Evolutionary conservation across 805 yeast genomes (phyloP), one percentile per base, ranked within the genome.

Genomic region (Barnettozyma populi): DNA sequence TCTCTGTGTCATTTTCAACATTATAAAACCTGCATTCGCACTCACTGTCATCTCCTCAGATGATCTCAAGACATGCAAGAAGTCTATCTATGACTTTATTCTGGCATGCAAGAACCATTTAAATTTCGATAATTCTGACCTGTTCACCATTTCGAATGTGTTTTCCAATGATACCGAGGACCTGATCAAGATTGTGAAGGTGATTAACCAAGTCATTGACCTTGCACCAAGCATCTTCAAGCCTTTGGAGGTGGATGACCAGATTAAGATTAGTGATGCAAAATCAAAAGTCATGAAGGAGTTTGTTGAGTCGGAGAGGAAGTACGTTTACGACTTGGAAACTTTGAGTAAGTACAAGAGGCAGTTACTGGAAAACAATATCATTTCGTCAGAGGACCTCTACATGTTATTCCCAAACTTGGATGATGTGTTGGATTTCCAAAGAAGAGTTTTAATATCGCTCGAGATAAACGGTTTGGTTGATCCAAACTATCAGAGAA

Each of bases 251-350:
- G 44, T 52, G 6, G 63, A 62, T 21, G 63, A 63, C 39, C 57
- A 57, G 41, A 55, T 60, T 6, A 60, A 60, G 38, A 57, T 53
- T 14, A 66, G 73, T 10, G 88, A 81, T 59, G 74, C 82, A 49
- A 73, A 87, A 49, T 80, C 87, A 16, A 88, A 85, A 58, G 90
- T 92, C 40, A 82, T 90, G 46, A 78, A 77, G 54, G 99, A 94
- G 68, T 69, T 94, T 32, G 77, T 94, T 36, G 87, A 83, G 56
- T 88, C 96, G 4, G 99, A 94, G 68, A 75, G 98, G 55, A 90
- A 87, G 65, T 94, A 85, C 63, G 97, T 94, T 24, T 87, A 84
- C 64, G 98, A 94, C 63, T 71, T 94, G 52, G 97, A 92, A 65
- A 77, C 80, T 14, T 67, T 94, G 57, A 73, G 75, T 36, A 66